Evolutionary conservation across 345 rosid genomes (phyloP).

Genomic region (Euphorbia peplus): DNA sequence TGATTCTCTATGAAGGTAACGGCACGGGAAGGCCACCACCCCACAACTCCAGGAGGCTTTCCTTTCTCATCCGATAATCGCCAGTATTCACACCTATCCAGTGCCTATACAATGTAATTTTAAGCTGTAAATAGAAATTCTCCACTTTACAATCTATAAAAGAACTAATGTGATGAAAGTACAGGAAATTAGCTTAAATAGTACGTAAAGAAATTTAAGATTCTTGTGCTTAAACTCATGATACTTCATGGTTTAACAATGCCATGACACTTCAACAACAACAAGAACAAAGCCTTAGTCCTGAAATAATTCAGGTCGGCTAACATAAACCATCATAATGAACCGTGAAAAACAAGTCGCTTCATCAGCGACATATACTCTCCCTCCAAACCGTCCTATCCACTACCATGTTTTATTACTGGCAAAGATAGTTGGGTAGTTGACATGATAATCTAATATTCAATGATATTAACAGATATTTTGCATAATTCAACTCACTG

Average conservation of each 20-base stretch:
- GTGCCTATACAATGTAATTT: conserved; percentile 39
- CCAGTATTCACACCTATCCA: conserved; percentile 91
- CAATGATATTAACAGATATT: too few species aligned
- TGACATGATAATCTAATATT: too few species aligned
- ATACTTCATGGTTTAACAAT: background rate
- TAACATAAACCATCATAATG: too few species aligned
- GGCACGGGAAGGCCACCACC: conserved; percentile 99
- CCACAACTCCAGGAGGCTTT: conserved; percentile 94
- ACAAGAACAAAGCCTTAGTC: too few species aligned
- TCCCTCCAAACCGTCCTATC: too few species aligned
- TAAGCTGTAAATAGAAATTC: conserved; percentile 1
- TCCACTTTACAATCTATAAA: background rate
- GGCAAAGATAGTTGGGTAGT: too few species aligned
- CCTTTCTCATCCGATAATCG: conserved; percentile 84
- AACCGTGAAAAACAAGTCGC: too few species aligned
- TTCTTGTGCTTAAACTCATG: background rate
- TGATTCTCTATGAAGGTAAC: conserved; percentile 96
- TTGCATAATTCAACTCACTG: too few species aligned
- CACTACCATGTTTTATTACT: too few species aligned
- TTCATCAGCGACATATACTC: too few species aligned
- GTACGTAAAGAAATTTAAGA: background rate
- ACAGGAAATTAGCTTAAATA: background rate
- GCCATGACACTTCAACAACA: conserved; percentile 2
- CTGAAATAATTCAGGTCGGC: too few species aligned
- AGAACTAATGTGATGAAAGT: background rate